A percentile compares a stretch with the other conserved stretches of the same genome.
Conservation (phyloP, 352 stramenopile species). For the Pelagophyceae sp. region DNA sequence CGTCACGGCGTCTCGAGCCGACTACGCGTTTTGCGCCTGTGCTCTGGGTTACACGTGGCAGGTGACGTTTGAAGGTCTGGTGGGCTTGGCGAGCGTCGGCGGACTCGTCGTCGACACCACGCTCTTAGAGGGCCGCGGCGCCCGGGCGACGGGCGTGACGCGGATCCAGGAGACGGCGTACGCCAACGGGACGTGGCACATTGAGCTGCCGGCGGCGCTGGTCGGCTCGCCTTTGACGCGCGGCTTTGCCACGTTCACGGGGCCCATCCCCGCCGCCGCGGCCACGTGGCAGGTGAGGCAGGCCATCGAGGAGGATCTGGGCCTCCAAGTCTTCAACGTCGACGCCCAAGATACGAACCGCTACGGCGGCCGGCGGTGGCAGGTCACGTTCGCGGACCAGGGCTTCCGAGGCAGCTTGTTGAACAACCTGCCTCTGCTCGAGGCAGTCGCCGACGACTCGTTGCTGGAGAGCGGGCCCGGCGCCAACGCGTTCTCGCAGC, state of each 20-base stretch:
- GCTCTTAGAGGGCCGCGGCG: constrained; percentile 26
- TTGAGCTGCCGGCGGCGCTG: constrained; percentile 29
- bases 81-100: neutral
- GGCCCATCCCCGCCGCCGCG: no score
- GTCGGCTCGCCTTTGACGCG: no score
- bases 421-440: neutral
- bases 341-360: constrained; percentile 36
- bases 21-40: constrained; percentile 48
- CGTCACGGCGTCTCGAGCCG: constrained; percentile 35
- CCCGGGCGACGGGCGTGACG: neutral
- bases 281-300: constrained; percentile 32
- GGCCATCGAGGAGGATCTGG: constrained; percentile 41
- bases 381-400: constrained; percentile 42
- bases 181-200: constrained; percentile 31
- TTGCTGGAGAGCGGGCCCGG: constrained; percentile 25
- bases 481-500: constrained; percentile 36
- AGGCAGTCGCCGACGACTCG: neutral
- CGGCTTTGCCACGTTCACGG: no score
- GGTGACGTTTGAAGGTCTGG: constrained; percentile 46
- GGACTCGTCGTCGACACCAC: constrained; percentile 33
- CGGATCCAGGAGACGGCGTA: constrained; percentile 28
- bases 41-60: constrained; percentile 50
- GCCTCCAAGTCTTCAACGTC: constrained; percentile 34
- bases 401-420: constrained; percentile 28
- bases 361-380: constrained; percentile 38